Base-by-base conservation (phyloP, 2,329 filamentous ascomycete species). In the Didymella pinodella region DNA sequence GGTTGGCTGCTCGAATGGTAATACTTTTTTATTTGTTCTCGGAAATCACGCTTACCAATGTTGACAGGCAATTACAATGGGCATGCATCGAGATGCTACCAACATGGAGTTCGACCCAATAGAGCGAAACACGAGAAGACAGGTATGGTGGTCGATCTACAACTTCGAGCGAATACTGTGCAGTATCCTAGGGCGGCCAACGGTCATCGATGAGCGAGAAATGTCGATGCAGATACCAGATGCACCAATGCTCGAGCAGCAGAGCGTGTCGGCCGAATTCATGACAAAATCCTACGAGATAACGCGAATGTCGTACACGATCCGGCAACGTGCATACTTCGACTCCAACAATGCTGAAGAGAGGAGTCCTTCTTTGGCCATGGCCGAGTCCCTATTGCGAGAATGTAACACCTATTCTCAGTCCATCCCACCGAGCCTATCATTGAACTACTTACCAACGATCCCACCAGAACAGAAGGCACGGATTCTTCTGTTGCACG, bases 31-130 rank as follows among this genome's bases (percentile, higher is more conserved):
- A n/a, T 10, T n/a, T 38, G 11, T 7, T 11, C 2, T 12, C 22
- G 25, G n/a, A 16, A 16, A 41, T 32, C 40, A 47, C 25, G 51
- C 38, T 48, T n/a, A 45, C 48, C 7, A 52, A 28, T 22, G 8
- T 28, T n/a, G 3, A 11, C 36, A 72, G 69, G 77, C 79, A 2
- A 78, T 80, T 53, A 78, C 77, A 14, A 71, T 81, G 51, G 79
- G 79, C 3, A 78, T 81, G 76, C 79, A 81, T 59, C 74, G 78
- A 31, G 78, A 80, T 61, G 75, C 71, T 28, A 71, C 75, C 0
- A 76, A 75, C n/a, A 66, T 70, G 32, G 71, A 76, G 1, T 78
- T 80, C 51, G 73, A 78, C n/a, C 60, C 66, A 2, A 63, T 72
- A 18, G 71, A 73, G 48, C 62, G 68, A 18, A 68, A 69, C n/a